These are phyloP conservation scores for Epichloe amarillans DNA, from an alignment of 2,329 filamentous ascomycete species.

Conservation along the genomic window DNA sequence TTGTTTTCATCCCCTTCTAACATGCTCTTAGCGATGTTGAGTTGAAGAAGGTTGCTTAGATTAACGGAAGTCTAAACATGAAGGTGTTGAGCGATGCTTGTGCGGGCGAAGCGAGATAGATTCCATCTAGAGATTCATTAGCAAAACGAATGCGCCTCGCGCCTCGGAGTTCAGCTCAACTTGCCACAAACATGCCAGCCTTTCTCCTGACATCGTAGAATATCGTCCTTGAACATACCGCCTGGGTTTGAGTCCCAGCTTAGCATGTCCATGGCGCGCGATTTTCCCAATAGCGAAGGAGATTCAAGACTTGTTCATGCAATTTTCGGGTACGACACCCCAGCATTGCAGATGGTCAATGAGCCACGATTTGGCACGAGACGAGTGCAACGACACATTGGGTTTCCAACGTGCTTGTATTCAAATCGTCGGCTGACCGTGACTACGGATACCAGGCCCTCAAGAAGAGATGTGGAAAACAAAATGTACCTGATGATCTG, in stretches of 20 bases:
- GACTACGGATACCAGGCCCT: no score
- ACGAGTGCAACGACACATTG: no score
- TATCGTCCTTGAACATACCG: background rate
- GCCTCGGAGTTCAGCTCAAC: background rate
- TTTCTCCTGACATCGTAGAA: background rate
- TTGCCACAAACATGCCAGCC: background rate
- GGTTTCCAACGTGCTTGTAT: no score
- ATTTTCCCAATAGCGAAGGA: background rate
- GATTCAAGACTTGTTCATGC: background rate
- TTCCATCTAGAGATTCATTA: background rate
- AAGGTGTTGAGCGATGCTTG: background rate
- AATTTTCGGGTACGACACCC: no score
- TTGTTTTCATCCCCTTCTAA: background rate
- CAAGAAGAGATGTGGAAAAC: no score
- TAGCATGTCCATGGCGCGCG: background rate
- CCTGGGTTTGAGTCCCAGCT: background rate
- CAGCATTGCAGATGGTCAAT: no score
- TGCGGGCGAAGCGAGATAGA: background rate
- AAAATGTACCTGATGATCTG: no score
- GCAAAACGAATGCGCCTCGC: background rate
- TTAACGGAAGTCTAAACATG: background rate
- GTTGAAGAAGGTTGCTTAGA: constrained; percentile 4
- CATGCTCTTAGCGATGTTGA: constrained; percentile 4
- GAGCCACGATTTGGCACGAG: no score
- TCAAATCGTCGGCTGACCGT: no score